A percentile compares a stretch with the other conserved stretches of the same genome.
Evolutionary conservation across 2,329 filamentous ascomycete genomes (phyloP).

Genomic region (Aureobasidium subglaciale): DNA sequence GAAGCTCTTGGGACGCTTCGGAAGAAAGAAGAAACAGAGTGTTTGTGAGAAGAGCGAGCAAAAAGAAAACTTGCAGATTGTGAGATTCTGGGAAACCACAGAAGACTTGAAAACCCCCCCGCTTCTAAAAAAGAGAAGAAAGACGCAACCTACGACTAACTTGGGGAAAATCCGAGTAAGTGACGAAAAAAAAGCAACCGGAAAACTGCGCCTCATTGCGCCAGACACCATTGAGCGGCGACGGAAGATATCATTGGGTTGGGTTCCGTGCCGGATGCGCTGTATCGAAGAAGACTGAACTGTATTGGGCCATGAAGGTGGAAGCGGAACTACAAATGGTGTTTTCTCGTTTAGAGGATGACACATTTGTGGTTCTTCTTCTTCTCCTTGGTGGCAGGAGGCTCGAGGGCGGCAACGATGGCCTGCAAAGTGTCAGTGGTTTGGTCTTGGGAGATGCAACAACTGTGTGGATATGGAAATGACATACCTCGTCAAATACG

Average conservation of each 20-base stretch:
- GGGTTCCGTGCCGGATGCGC: slow-evolving; percentile 14
- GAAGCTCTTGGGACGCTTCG: not conserved
- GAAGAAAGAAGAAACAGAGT: not conserved
- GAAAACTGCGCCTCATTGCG: slow-evolving; percentile 15
- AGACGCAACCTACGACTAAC: slow-evolving; percentile 13
- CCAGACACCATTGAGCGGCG: slow-evolving; percentile 11
- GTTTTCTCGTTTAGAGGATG: slow-evolving; percentile 27
- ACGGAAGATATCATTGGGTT: slow-evolving; percentile 8
- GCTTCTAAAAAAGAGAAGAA: slow-evolving; percentile 9
- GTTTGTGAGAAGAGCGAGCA: not conserved
- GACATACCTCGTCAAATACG: slow-evolving; percentile 90
- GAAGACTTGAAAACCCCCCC: slow-evolving; percentile 5
- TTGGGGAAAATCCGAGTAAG: not conserved
- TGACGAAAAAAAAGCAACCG: slow-evolving; percentile 5
- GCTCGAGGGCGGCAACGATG: slow-evolving; percentile 91
- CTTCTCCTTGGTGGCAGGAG: slow-evolving; percentile 54
- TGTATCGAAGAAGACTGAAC: slow-evolving; percentile 10
- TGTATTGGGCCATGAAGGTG: not conserved
- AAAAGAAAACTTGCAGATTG: slow-evolving; percentile 4
- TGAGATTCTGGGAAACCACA: not conserved
- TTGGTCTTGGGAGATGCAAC: not conserved
- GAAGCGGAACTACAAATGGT: not conserved
- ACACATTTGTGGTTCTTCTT: slow-evolving; percentile 31
- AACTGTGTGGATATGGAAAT: not conserved
- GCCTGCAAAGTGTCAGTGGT: slow-evolving; percentile 50